A percentile compares a stretch with the other conserved stretches of the same genome.
Conservation (phyloP, 257 asterid genomes). For the Prunella vulgaris region DNA sequence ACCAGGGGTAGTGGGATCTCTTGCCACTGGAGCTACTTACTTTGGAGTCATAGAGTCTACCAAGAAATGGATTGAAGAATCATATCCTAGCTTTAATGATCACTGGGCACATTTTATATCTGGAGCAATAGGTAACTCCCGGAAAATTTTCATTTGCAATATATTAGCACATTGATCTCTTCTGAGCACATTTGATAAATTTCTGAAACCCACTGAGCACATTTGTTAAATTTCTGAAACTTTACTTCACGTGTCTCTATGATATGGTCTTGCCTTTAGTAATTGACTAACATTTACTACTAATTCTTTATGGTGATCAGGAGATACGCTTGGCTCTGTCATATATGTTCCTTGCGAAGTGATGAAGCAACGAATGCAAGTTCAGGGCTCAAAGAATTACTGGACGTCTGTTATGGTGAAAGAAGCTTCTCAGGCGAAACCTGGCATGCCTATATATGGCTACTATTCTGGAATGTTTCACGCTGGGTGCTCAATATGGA, state of each 20-base stretch:
- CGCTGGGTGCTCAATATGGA: conserved; percentile 83
- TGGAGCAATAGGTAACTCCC: conserved; percentile 63
- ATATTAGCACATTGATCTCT: neutral
- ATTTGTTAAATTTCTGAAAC: neutral
- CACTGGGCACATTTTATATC: conserved; percentile 81
- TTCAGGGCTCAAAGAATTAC: conserved; percentile 71
- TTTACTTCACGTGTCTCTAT: neutral
- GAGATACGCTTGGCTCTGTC: conserved; percentile 78
- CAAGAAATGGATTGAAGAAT: conserved; percentile 69
- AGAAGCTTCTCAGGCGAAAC: conserved; percentile 40
- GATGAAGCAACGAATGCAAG: conserved; percentile 87
- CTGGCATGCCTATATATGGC: conserved; percentile 46
- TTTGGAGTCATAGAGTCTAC: conserved; percentile 85
- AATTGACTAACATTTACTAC: neutral
- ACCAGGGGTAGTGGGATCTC: conserved; percentile 73
- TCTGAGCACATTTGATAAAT: neutral
- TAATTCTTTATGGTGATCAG: conserved; percentile 34
- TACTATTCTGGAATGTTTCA: conserved; percentile 80
- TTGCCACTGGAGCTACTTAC: conserved; percentile 83
- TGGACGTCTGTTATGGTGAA: conserved; percentile 58
- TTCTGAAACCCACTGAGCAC: neutral
- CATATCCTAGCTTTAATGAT: conserved; percentile 50
- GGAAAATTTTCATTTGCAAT: too few species aligned
- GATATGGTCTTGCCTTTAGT: neutral
- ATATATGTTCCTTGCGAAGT: conserved; percentile 84